Evolutionary conservation across 495 filamentous ascomycete species (phyloP), one percentile per base, ranked within the genome.

Genomic region (Penicillium chermesinum): DNA sequence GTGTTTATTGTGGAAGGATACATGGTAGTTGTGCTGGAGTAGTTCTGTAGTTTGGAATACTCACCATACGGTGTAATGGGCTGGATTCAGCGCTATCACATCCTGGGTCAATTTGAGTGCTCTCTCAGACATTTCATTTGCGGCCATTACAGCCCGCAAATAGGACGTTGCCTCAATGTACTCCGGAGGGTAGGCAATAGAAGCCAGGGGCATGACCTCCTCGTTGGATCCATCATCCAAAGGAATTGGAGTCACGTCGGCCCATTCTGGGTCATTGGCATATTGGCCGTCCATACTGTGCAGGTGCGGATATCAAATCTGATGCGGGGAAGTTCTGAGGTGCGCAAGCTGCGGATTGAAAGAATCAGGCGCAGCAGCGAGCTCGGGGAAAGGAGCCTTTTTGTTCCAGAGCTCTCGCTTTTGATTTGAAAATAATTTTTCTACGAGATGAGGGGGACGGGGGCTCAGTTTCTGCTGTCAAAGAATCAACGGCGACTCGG

Each of bases 61-160:
- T 53, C 64, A 84, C 93, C 93, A 98, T 46, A 97, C 89, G 5
- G 94, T 98, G 70, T 98, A 98, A 65, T 97, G 94, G 8, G 91
- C 89, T 6, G 93, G 88, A 66, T 98, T 98, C 79, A 96, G 80
- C 14, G 71, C 66, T 61, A 97, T 97, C 48, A 97, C 82, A 61
- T 91, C 80, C 53, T 88, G 82, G 2, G 93, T 97, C 38, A 98
- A 80, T n/a, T 73, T 72, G 18, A 98, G 70, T 22, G 82, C 88
- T 35, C 93, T 78, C 30, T 84, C 77, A 13, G 84, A 86, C 71
- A 86, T 77, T 65, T 98, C 93, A 63, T 95, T 87, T 14, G 71
- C 71, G 4, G 86, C 84, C 93, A 97, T 98, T 47, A 96, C 80
- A 25, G 93, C 90, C 19, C 93, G 86, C 39, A 98, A 82, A 65